Base-by-base conservation (phyloP, 768 basidiomycete species). In the Pleurotus ostreatus region DNA sequence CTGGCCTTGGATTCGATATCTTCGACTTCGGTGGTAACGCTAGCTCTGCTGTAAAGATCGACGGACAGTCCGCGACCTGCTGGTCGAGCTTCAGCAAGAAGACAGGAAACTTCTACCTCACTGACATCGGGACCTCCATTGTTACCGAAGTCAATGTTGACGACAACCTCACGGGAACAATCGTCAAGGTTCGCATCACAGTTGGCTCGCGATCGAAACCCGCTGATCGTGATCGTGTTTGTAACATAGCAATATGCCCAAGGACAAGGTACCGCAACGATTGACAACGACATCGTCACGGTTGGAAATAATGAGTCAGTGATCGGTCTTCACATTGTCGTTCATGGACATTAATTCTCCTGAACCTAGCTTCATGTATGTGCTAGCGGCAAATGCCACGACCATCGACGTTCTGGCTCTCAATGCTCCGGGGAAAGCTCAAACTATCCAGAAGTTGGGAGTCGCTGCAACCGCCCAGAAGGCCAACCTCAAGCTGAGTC, bases 121-220 rank as follows among this genome's bases (percentile, higher is more conserved):
- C 71, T 37, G 76, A 78, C 55, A 73, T 77, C 39, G 69, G 62
- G 2, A 77, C 75, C 37, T 62, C 72, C 6, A 64, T 65, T 7
- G 64, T 75, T 40, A 80, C 78, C 0, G 80, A 81, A 66, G 73
- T 79, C 41, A 69, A 71, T 46, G 71, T 82, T 46, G 74, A 78
- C 62, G 64, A 68, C 57, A 75, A 78, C 58, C 70, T 81, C 26
- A 70, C 71, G 55, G 74, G 69, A 4, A 66, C 69, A n/a, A 73
- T 81, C 40, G 76, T 79, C 45, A 76, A 74, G 68, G 76, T 73
- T 30, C 18, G 63, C 30, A 34, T 34, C 30, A 9, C 30, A 34
- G 3, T 34, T 34, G 30, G 3, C 30, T 34, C 30, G 30, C 11
- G 11, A 34, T 34, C 11, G 30, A 34, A 34, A 11, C 30, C 30